Base-by-base conservation (phyloP, 2,329 filamentous ascomycete genomes). In the Diplodia scrobiculata region DNA sequence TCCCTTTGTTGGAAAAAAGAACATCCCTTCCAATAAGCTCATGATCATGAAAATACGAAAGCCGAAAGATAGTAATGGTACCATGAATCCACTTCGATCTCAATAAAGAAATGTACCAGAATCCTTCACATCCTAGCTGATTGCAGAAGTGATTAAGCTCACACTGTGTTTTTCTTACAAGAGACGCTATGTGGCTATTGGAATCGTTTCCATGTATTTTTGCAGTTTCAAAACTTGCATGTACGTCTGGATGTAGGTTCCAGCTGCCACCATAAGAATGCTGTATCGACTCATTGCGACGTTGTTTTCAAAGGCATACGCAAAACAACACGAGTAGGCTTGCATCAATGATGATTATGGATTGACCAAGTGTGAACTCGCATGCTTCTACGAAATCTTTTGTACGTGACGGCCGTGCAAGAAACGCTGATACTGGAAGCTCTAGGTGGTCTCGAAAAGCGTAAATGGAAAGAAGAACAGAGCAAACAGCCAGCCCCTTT, bases 21-120 rank as follows among this genome's bases (percentile, higher is more conserved):
- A 51, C 19, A 17, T 17, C 32, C n/a, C 4, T 45, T 45, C n/a
- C 41, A 45, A 45, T 19, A 7, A 10, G n/a, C 41, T 10, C 17
- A 19, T 19, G n/a, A 45, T 19, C 6, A 45, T 19, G 9, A 45
- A 19, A 45, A 10, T 19, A 45, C 41, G 41, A 45, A 62, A 62
- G 29, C 21, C n/a, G 14, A 45, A 62, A 36, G 58, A 36, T 36
- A 50, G 45, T 62, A 62, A 51, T 62, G 58, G 48, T 21, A 62
- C 50, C 58, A 62, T 25, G 58, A 62, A 34, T 9, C 11, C 27
- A 7, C 6, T 36, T 14, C 34, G 10, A 36, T 10, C 9, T 36
- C 34, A 10, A 36, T 10, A 10, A 36, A 36, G 34, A 36, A 3
- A 11, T 36, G 19, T 47, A 19, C 25, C 10, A 14, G 11, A 14